Evolutionary conservation across 441 rosid species (phyloP).

Genomic region (Corymbia citriodora): DNA sequence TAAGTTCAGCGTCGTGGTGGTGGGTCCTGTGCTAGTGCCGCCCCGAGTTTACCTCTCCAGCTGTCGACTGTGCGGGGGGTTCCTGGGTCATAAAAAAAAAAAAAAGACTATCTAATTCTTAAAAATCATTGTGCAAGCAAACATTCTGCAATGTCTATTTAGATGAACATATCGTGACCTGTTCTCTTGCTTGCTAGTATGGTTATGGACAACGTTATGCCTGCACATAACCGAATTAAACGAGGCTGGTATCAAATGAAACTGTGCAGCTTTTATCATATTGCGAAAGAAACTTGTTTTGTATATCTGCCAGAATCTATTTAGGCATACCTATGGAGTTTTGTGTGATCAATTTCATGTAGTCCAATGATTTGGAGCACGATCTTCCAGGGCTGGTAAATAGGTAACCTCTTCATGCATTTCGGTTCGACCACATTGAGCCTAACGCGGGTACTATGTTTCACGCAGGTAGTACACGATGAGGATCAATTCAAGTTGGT

Average conservation of each 20-base stretch:
- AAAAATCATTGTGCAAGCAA: neutral
- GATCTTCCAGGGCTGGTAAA: neutral
- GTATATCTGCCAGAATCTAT: neutral
- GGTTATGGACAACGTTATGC: neutral
- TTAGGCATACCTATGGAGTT: neutral
- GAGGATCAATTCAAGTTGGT: neutral
- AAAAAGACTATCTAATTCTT: too few species aligned
- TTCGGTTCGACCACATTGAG: neutral
- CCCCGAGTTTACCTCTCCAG: too few species aligned
- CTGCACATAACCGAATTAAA: neutral
- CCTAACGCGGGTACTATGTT: neutral
- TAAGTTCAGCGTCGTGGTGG: too few species aligned
- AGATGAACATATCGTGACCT: neutral
- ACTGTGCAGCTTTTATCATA: neutral
- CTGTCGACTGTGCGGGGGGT: too few species aligned
- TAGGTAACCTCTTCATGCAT: neutral
- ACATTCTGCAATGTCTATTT: neutral
- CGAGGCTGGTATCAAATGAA: neutral
- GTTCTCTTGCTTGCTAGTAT: neutral
- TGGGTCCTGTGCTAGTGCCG: too few species aligned
- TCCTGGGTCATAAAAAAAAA: too few species aligned
- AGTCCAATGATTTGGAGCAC: neutral
- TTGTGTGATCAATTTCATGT: neutral
- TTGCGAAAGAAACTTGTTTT: neutral
- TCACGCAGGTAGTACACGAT: neutral